Base-by-base conservation (phyloP, 1,284 basidiomycete genomes). In the Athelia psychrophila region DNA sequence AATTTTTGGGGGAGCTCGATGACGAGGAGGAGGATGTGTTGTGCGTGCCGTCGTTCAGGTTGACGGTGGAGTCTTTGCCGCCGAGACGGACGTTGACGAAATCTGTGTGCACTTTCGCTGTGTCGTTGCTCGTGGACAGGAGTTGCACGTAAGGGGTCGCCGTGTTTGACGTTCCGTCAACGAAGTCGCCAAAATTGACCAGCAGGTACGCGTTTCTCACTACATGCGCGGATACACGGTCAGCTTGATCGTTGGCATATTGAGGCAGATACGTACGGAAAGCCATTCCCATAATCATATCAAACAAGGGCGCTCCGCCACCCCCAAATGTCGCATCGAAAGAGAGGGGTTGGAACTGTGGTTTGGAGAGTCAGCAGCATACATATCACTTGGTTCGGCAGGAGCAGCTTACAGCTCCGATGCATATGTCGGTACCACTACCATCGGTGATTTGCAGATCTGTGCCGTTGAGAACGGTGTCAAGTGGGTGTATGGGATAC, bases 181-280 rank as follows among this genome's bases (percentile, higher is more conserved):
- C 51, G 47, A 52, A 52, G 25, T 52, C 36, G 38, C 51, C 51
- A 23, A 48, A 52, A 33, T 52, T 49, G 30, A 52, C 45, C 30
- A 49, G 42, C 16, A 45, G 35, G 24, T 52, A 52, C 6, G 51
- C 46, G 24, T 52, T 52, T n/a, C 51, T 47, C 9, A 52, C 47
- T 46, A 20, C 12, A 27, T 13, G 20, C 12, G 12, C 20, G 20
- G 12, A 20, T 46, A 4, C 15, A 24, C 19, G 10, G 24, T 46
- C n/a, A 27, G 15, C 15, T 5, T 6, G 6, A 23, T 8, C 22
- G 10, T 18, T 42, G 16, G n/a, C 6, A 27, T 8, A 6, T 8
- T n/a, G 10, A 6, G 10, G 12, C n/a, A 24, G 9, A 24, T 24
- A 46, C 44, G 8, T 46, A 46, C 44, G 44, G 33, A 48, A 51